These are phyloP conservation scores for Chloris gayana DNA, from an alignment of 176 grass and related monocot genomes.

Conservation along the genomic window DNA sequence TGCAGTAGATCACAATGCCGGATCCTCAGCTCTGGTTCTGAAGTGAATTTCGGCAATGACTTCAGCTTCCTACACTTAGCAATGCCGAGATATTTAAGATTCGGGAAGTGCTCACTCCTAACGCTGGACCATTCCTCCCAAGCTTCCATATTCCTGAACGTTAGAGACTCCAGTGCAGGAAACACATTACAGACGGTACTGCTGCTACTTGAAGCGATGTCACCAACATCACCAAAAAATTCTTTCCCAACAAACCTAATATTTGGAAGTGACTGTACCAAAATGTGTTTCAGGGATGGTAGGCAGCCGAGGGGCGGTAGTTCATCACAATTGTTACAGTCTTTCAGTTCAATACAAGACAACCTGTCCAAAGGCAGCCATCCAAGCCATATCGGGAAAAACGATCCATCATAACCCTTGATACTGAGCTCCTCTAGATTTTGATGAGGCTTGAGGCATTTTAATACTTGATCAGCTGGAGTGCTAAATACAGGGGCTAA, in stretches of 20 bases:
- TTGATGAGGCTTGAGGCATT: conserved; percentile 34
- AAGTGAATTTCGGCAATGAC: conserved; percentile 33
- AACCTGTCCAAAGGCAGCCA: conserved; percentile 33
- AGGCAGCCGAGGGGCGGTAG: conserved; percentile 45
- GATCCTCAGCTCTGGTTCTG: conserved; percentile 35
- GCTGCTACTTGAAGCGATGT: conserved; percentile 5
- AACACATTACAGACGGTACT: conserved; percentile 17
- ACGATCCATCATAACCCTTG: conserved; percentile 32
- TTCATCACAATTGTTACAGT: conserved; percentile 29
- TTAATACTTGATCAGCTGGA: conserved; percentile 15
- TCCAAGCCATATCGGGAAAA: conserved; percentile 36
- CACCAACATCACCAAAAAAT: conserved; percentile 36
- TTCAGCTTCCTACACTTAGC: conserved; percentile 38
- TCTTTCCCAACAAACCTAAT: conserved; percentile 40
- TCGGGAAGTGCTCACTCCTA: conserved; percentile 41
- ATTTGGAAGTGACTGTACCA: conserved; percentile 30
- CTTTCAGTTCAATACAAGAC: conserved; percentile 36
- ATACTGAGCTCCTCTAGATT: conserved; percentile 41
- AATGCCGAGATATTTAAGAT: conserved; percentile 40
- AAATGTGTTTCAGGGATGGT: conserved; percentile 52
- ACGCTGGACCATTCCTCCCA: conserved; percentile 59
- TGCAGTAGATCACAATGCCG: conserved; percentile 30
- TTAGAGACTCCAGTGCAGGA: conserved; percentile 38
- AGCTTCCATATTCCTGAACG: conserved; percentile 44
- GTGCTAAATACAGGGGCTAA: not conserved